phyloP scores from a whole-genome alignment of 2,329 filamentous ascomycete species.

The Thermomyces lanuginosus region DNA sequence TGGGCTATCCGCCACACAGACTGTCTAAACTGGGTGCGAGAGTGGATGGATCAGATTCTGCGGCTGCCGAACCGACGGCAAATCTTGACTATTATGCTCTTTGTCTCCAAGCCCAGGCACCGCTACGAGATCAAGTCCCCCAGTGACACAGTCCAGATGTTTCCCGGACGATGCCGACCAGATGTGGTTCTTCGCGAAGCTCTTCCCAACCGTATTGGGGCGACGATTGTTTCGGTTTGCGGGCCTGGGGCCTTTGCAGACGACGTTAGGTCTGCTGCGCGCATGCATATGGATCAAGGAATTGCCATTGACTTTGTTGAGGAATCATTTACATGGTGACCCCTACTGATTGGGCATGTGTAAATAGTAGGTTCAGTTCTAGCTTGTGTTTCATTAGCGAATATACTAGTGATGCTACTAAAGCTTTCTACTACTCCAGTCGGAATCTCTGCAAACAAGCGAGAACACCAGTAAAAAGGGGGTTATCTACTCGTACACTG shows the following conservation, averaged over 20 bases:
- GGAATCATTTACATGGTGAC: slow-evolving; percentile 49
- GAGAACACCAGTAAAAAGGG: no score
- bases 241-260: slow-evolving; percentile 48
- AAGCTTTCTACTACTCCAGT: no score
- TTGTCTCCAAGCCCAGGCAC: slow-evolving; percentile 44
- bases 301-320: slow-evolving; percentile 46
- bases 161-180: slow-evolving; percentile 41
- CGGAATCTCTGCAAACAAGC: no score
- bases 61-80: slow-evolving; percentile 42
- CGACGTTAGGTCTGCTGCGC: slow-evolving; percentile 39
- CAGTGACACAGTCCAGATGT: slow-evolving; percentile 46
- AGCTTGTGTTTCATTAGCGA: no score
- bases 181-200: slow-evolving; percentile 41
- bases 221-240: slow-evolving; percentile 46
- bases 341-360: no score
- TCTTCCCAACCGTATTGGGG: slow-evolving; percentile 38
- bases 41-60: slow-evolving; percentile 50
- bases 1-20: slow-evolving; percentile 48
- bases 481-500: no score
- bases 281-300: slow-evolving; percentile 35
- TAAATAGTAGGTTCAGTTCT: no score
- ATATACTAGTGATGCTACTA: no score
- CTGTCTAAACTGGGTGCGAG: slow-evolving; percentile 45
- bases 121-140: slow-evolving; percentile 38
- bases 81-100: slow-evolving; percentile 44